Evolutionary conservation across 2,329 filamentous ascomycete genomes (phyloP).

Genomic region (Hypoxylon rubiginosum): DNA sequence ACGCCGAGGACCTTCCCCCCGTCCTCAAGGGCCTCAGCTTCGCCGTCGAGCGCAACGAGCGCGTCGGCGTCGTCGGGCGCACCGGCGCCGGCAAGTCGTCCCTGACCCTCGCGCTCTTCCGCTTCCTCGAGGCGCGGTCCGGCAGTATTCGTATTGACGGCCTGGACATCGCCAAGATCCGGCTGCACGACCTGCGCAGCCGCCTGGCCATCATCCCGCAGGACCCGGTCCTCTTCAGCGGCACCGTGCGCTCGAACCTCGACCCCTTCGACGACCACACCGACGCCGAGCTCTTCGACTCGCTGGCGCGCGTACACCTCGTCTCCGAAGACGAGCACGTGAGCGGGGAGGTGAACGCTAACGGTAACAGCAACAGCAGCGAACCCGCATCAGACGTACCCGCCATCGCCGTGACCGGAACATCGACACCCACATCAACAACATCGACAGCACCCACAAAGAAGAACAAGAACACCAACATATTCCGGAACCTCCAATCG

Average conservation of each 20-base stretch:
- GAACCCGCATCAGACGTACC: conserved; percentile 12
- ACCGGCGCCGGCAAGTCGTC: conserved; percentile 85
- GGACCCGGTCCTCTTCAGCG: conserved; percentile 85
- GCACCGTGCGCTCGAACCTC: conserved; percentile 81
- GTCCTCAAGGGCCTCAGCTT: conserved; percentile 80
- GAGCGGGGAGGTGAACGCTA: not conserved
- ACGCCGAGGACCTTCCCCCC: conserved; percentile 77
- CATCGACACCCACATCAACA: conserved; percentile 54
- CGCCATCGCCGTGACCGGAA: conserved; percentile 49
- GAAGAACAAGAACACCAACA: conserved; percentile 69
- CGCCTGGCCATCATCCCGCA: conserved; percentile 83
- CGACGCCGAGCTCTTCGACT: conserved; percentile 77
- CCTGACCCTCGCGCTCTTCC: conserved; percentile 80
- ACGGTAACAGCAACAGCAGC: conserved; percentile 50
- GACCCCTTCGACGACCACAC: conserved; percentile 80
- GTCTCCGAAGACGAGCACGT: conserved; percentile 57
- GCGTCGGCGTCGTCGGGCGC: conserved; percentile 81
- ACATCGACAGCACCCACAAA: conserved; percentile 48
- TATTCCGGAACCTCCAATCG: conserved; percentile 73
- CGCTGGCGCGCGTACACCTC: conserved; percentile 79
- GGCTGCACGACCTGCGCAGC: conserved; percentile 77
- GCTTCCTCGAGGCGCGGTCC: conserved; percentile 77
- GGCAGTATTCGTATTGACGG: conserved; percentile 80
- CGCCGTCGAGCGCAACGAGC: conserved; percentile 73
- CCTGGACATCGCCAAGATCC: conserved; percentile 79